Conservation (phyloP, 2,329 filamentous ascomycete genomes). For the Penicillium psychrosexuale region DNA sequence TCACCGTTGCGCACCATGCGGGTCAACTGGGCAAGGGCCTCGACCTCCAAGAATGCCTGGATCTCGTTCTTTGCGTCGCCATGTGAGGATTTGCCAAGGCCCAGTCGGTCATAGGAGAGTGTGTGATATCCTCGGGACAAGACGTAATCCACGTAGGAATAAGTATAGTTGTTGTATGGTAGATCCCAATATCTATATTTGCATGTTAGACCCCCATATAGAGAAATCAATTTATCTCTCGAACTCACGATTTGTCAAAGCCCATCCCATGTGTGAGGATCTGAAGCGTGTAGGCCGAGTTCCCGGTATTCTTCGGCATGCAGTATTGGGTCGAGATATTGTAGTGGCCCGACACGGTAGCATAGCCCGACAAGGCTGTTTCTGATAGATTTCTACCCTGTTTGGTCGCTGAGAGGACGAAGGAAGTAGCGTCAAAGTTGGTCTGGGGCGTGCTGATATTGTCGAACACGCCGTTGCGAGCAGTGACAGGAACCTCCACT, state of each 20-base stretch:
- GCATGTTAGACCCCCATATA: not conserved
- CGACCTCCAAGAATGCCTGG: constrained; percentile 40
- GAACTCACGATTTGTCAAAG: constrained; percentile 30
- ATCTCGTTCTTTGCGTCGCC: constrained; percentile 42
- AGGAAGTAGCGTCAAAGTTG: constrained; percentile 15
- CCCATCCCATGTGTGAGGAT: constrained; percentile 41
- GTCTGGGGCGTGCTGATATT: constrained; percentile 15
- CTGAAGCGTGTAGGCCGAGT: constrained; percentile 25
- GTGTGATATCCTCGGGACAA: constrained; percentile 40
- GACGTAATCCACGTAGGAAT: constrained; percentile 39
- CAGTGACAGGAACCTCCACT: constrained; percentile 4
- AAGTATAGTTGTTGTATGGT: constrained; percentile 27
- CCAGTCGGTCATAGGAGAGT: constrained; percentile 42
- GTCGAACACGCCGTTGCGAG: constrained; percentile 12
- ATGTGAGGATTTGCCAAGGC: constrained; percentile 36
- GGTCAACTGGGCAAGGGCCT: constrained; percentile 40
- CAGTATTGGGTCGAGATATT: constrained; percentile 17
- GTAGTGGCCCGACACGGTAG: constrained; percentile 15
- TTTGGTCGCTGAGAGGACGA: constrained; percentile 8
- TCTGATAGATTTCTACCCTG: constrained; percentile 16
- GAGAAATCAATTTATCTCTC: not conserved
- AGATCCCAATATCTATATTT: constrained; percentile 36
- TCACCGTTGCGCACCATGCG: constrained; percentile 35
- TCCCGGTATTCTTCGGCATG: constrained; percentile 1
- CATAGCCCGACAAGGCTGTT: constrained; percentile 16